A percentile compares a stretch with the other conserved stretches of the same genome.
phyloP scores from a whole-genome alignment of 148 eudicot species.

The Oxyria digyna region DNA sequence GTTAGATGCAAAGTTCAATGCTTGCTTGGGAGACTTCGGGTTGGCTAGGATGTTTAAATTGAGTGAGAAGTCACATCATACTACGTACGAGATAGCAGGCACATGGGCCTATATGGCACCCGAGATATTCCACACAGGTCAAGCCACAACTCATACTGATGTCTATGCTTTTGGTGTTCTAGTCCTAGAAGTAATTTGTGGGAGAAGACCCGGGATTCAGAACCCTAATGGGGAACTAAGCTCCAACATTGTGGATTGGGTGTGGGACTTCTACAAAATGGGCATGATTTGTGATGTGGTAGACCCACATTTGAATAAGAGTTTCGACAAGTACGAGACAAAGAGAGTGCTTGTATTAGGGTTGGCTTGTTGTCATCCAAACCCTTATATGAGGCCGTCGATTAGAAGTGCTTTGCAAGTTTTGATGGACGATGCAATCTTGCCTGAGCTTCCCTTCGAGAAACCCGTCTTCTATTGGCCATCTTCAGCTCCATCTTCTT shows the following conservation, averaged over 20 bases:
- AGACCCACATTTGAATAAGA: constrained; percentile 19
- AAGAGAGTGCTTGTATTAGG: constrained; percentile 18
- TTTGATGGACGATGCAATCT: constrained; percentile 18
- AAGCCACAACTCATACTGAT: constrained; percentile 28
- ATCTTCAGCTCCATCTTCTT: constrained; percentile 15
- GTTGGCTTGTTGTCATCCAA: constrained; percentile 29
- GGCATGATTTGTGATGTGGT: constrained; percentile 11
- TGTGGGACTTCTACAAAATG: constrained; percentile 20
- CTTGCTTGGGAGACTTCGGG: constrained; percentile 39
- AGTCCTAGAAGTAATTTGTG: constrained; percentile 23
- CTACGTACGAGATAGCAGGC: constrained; percentile 26
- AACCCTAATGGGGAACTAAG: constrained; percentile 3
- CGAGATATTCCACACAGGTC: constrained; percentile 32
- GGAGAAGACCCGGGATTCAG: constrained; percentile 17
- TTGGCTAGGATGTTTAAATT: constrained; percentile 26
- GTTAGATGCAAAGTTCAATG: constrained; percentile 28
- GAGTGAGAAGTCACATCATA: constrained; percentile 30
- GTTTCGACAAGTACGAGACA: constrained; percentile 13
- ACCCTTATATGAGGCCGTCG: constrained; percentile 29
- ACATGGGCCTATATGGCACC: constrained; percentile 43
- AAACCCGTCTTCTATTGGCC: constrained; percentile 36
- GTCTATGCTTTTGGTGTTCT: constrained; percentile 36
- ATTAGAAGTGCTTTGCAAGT: constrained; percentile 23
- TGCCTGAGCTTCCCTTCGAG: constrained; percentile 17
- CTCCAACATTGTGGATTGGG: constrained; percentile 24